phyloP scores from a whole-genome alignment of 1,284 basidiomycete genomes.

The Rhodotorula sp. region DNA sequence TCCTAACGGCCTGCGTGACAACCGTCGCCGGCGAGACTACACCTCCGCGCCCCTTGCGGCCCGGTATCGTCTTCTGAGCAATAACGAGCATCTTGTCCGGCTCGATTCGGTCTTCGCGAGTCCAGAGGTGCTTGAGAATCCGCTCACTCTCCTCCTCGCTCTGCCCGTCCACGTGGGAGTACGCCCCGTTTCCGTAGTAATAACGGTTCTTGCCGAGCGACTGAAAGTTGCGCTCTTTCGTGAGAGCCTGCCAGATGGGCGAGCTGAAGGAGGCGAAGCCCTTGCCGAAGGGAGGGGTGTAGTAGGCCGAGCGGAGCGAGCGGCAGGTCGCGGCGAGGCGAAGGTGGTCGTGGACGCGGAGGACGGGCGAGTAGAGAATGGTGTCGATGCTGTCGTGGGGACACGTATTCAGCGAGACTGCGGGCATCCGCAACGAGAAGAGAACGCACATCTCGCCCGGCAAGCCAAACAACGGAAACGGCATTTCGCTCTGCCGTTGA shows the following conservation, averaged over 20 bases:
- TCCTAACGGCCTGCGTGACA: background rate
- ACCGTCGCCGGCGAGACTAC: background rate
- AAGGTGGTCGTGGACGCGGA: constrained; percentile 24
- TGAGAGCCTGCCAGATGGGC: constrained; percentile 10
- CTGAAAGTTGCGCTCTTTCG: constrained; percentile 7
- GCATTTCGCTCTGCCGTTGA: too few species aligned
- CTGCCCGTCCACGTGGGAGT: background rate
- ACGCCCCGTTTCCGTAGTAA: background rate
- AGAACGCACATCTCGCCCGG: constrained; percentile 11
- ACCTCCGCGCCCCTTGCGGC: background rate
- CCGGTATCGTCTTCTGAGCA: background rate
- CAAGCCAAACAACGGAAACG: too few species aligned
- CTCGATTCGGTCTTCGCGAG: background rate
- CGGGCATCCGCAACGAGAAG: too few species aligned
- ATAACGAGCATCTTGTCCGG: background rate
- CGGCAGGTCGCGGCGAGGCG: constrained; percentile 24
- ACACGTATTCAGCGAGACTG: too few species aligned
- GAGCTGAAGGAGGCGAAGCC: background rate
- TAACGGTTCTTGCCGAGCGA: background rate
- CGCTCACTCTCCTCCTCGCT: background rate
- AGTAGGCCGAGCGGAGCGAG: constrained; percentile 25
- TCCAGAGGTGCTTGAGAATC: constrained; percentile 11
- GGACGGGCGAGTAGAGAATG: constrained; percentile 5
- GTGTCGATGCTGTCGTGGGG: constrained; percentile 16
- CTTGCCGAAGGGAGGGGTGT: background rate